A percentile compares a stretch with the other conserved stretches of the same genome.
Conservation (phyloP, 2,329 filamentous ascomycete genomes). For the Samsoniella hepiali region DNA sequence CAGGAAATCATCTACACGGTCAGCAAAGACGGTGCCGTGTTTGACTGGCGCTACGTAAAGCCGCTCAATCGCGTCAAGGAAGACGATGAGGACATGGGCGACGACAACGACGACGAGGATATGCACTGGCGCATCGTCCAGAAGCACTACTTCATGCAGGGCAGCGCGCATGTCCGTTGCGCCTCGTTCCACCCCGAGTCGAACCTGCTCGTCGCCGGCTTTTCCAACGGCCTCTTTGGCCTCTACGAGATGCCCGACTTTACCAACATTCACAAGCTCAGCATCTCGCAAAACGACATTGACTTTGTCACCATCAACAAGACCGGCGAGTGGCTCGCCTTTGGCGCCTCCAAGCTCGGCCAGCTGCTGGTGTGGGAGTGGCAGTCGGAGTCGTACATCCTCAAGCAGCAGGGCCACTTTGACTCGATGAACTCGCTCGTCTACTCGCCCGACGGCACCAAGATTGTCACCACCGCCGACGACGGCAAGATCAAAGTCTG, state of each 20-base stretch:
- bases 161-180: slow-evolving; percentile 80
- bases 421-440: slow-evolving; percentile 91
- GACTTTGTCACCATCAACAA: slow-evolving; percentile 93
- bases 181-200: slow-evolving; percentile 84
- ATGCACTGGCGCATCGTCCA: slow-evolving; percentile 89
- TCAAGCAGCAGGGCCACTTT: slow-evolving; percentile 97
- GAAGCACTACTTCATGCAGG: slow-evolving; percentile 91
- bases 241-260: slow-evolving; percentile 96
- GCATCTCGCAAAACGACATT: slow-evolving; percentile 95
- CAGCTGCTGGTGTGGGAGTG: slow-evolving; percentile 99
- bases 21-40: slow-evolving; percentile 95
- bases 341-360: slow-evolving; percentile 90
- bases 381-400: slow-evolving; percentile 97
- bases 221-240: slow-evolving; percentile 90
- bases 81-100: slow-evolving; percentile 58
- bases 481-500: slow-evolving; percentile 99
- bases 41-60: slow-evolving; percentile 83
- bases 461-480: slow-evolving; percentile 89
- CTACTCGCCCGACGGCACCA: slow-evolving; percentile 90
- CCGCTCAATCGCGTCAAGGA: slow-evolving; percentile 53
- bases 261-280: slow-evolving; percentile 86
- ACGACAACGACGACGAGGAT: slow-evolving; percentile 56
- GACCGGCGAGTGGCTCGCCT: slow-evolving; percentile 93
- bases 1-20: slow-evolving; percentile 96
- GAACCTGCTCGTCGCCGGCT: slow-evolving; percentile 92